These are phyloP conservation scores for Sindora glabra DNA, from an alignment of 306 rosid species.

Conservation along the genomic window DNA sequence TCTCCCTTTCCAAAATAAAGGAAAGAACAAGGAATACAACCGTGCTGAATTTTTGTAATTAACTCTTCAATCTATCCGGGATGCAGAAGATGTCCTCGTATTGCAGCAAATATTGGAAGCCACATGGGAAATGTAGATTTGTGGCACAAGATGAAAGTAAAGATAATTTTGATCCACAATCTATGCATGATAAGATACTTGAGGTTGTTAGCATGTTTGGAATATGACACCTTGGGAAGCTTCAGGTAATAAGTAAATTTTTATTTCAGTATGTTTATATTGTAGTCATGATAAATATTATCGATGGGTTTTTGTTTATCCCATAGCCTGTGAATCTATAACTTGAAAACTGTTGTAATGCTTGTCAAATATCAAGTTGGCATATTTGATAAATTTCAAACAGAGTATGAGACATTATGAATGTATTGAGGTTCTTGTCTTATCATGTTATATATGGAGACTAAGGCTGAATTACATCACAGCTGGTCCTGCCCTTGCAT, in stretches of 20 bases:
- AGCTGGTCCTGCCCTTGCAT: no score
- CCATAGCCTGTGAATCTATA: not conserved
- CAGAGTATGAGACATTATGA: not conserved
- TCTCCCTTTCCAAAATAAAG: no score
- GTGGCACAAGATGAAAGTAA: constrained; percentile 94
- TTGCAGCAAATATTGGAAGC: constrained; percentile 97
- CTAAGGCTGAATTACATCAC: not conserved
- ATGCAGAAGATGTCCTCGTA: constrained; percentile 98
- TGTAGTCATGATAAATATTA: not conserved
- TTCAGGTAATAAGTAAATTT: constrained; percentile 62
- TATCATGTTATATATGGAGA: not conserved
- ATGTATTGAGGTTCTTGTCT: not conserved
- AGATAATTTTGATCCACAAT: constrained; percentile 92
- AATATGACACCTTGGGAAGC: constrained; percentile 97
- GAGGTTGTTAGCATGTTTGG: constrained; percentile 99
- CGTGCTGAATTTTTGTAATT: constrained; percentile 3
- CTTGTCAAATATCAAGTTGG: not conserved
- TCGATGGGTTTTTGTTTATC: not conserved
- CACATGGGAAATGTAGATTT: constrained; percentile 99
- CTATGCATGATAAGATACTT: constrained; percentile 94
- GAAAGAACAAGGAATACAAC: not conserved
- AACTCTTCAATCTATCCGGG: constrained; percentile 44
- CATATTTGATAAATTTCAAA: not conserved
- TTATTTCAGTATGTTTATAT: not conserved
- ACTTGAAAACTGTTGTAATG: not conserved